Evolutionary conservation across 2,329 filamentous ascomycete species (phyloP).

Genomic region (Microcyclospora tardicrescens): DNA sequence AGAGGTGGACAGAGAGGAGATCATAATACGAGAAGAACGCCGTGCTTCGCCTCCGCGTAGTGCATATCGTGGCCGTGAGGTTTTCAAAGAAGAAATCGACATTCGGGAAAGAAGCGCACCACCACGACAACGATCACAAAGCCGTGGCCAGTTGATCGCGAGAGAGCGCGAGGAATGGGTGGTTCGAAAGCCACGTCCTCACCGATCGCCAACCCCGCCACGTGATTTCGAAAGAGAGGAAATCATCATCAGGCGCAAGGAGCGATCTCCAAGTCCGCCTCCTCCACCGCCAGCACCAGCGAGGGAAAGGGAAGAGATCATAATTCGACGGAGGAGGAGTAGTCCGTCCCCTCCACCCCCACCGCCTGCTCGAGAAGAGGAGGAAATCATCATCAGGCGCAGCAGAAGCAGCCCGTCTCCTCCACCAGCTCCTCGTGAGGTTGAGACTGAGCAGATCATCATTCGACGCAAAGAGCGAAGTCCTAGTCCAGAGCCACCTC

Average conservation of each 20-base stretch:
- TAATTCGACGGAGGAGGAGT: slow-evolving; percentile 4
- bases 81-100: slow-evolving; percentile 13
- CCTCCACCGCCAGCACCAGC: slow-evolving; percentile 10
- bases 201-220: slow-evolving; percentile 19
- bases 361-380: neutral
- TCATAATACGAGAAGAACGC: slow-evolving; percentile 24
- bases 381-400: neutral
- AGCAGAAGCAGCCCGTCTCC: slow-evolving; percentile 24
- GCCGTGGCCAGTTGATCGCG: slow-evolving; percentile 23
- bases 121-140: slow-evolving; percentile 16
- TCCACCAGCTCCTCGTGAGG: slow-evolving; percentile 13
- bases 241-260: slow-evolving; percentile 36
- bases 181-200: slow-evolving; percentile 22
- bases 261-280: slow-evolving; percentile 22
- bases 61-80: slow-evolving; percentile 8
- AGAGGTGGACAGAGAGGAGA: slow-evolving; percentile 20
- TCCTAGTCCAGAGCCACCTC: slow-evolving; percentile 37
- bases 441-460: neutral
- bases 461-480: neutral
- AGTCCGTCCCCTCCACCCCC: slow-evolving; percentile 26
- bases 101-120: slow-evolving; percentile 27
- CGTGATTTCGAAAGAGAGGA: slow-evolving; percentile 25
- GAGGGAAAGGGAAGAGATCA: slow-evolving; percentile 4
- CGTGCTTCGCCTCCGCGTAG: slow-evolving; percentile 13
- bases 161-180: slow-evolving; percentile 25